A percentile compares a stretch with the other conserved stretches of the same genome.
phyloP scores from a whole-genome alignment of 2,329 filamentous ascomycete genomes.

The Didymella segeticola region DNA sequence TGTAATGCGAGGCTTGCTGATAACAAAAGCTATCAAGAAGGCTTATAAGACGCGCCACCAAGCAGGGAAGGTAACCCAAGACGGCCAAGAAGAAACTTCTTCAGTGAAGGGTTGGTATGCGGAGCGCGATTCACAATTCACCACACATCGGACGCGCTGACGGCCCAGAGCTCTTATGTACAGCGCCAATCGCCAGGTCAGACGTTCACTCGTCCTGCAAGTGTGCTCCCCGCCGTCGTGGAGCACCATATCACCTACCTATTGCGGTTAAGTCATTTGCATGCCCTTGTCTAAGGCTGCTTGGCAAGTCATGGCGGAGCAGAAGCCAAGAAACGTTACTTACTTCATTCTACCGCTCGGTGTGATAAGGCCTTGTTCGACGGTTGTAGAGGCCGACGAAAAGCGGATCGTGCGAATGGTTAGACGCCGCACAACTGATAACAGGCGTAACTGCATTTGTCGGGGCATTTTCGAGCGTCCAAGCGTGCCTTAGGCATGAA shows the following conservation, averaged over 20 bases:
- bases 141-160: conserved; percentile 14
- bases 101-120: conserved; percentile 23
- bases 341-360: conserved; percentile 18
- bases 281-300: conserved; percentile 20
- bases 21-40: conserved; percentile 27
- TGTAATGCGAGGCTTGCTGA: conserved; percentile 25
- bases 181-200: conserved; percentile 31
- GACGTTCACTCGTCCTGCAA: conserved; percentile 18
- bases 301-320: conserved; percentile 27
- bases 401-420: conserved; percentile 7
- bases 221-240: conserved; percentile 19
- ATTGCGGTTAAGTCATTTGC: conserved; percentile 20
- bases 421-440: conserved; percentile 15
- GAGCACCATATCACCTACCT: conserved; percentile 28
- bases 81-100: conserved; percentile 27
- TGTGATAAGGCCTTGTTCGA: conserved; percentile 20
- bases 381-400: conserved; percentile 19
- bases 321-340: conserved; percentile 20
- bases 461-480: neutral
- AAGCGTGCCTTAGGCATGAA: neutral
- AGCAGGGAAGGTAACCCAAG: conserved; percentile 28
- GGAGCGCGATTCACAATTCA: conserved; percentile 12
- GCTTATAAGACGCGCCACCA: conserved; percentile 21
- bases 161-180: conserved; percentile 23
- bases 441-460: neutral